Evolutionary conservation across 129 eudicot species (phyloP).

Genomic region (Chrysanthemum lavandulifolium): DNA sequence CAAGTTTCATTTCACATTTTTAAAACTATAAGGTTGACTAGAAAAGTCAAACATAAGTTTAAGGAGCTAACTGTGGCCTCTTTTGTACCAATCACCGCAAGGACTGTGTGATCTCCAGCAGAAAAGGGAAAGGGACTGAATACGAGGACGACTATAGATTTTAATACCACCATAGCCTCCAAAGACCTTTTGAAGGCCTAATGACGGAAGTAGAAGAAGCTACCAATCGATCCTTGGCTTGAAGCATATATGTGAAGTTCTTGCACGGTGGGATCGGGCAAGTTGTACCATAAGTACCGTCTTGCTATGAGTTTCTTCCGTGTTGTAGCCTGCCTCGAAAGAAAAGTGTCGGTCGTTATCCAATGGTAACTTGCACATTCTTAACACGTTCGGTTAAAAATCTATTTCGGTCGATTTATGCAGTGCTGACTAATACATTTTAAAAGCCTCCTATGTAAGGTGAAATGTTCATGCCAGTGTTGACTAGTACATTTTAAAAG

Average conservation of each 20-base stretch:
- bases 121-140: slow-evolving; percentile 90
- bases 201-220: slow-evolving; percentile 84
- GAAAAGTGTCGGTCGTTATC: slow-evolving; percentile 7
- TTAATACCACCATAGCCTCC: slow-evolving; percentile 88
- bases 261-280: slow-evolving; percentile 92
- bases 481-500: too few relatives aligned
- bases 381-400: not conserved
- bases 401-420: not conserved
- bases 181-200: slow-evolving; percentile 82
- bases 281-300: slow-evolving; percentile 80
- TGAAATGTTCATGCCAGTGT: too few relatives aligned
- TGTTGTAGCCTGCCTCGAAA: slow-evolving; percentile 80
- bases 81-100: slow-evolving; percentile 97
- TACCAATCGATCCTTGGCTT: slow-evolving; percentile 95
- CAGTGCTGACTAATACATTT: slow-evolving; percentile 6
- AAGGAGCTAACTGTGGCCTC: slow-evolving; percentile 56
- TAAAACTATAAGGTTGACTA: slow-evolving; percentile 4
- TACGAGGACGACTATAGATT: slow-evolving; percentile 80
- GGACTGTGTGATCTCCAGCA: slow-evolving; percentile 81
- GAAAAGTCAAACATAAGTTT: not conserved
- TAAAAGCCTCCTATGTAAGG: not conserved
- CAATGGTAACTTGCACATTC: slow-evolving; percentile 15
- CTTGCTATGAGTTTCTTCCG: slow-evolving; percentile 94
- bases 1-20: not conserved
- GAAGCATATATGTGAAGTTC: slow-evolving; percentile 84